A percentile compares a stretch with the other conserved stretches of the same genome.
These are phyloP conservation scores for Aureobasidium sp. DNA, from an alignment of 2,329 filamentous ascomycete species.

Conservation along the genomic window DNA sequence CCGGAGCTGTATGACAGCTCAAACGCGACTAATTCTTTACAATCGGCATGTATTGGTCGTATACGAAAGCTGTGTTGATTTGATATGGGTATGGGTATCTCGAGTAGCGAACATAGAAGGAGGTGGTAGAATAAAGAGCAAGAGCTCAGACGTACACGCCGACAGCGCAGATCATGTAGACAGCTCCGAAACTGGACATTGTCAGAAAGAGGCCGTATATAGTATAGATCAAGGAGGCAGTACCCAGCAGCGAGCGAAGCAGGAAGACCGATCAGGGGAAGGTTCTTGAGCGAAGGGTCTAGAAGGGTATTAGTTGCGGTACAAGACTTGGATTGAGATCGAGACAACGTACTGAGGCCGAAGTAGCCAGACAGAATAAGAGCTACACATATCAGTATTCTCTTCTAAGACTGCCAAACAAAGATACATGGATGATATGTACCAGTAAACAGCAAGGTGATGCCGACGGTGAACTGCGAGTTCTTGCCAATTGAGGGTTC, in stretches of 20 bases:
- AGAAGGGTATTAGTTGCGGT: constrained; percentile 4
- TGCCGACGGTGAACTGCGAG: constrained; percentile 75
- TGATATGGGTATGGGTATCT: constrained; percentile 15
- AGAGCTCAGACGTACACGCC: constrained; percentile 86
- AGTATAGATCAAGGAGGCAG: constrained; percentile 28
- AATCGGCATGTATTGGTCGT: neutral
- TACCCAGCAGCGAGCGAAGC: constrained; percentile 86
- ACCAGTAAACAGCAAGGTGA: constrained; percentile 65
- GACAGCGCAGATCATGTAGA: constrained; percentile 98
- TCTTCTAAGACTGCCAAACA: constrained; percentile 3
- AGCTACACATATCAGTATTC: constrained; percentile 33
- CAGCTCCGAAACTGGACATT: constrained; percentile 68
- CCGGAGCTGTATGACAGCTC: neutral
- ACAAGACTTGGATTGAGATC: neutral
- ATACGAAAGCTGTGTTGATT: constrained; percentile 1
- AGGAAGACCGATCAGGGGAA: constrained; percentile 72
- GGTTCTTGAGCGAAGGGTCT: constrained; percentile 76
- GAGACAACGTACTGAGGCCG: constrained; percentile 63
- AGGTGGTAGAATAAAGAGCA: neutral
- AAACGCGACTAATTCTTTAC: neutral
- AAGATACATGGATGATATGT: constrained; percentile 19
- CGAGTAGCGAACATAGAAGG: neutral
- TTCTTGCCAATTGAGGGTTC: constrained; percentile 71
- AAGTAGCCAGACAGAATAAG: constrained; percentile 71
- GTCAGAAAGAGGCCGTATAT: constrained; percentile 15